Base-by-base conservation (phyloP, 169 alveolate genomes). In the Ichthyophthirius multifiliis region DNA sequence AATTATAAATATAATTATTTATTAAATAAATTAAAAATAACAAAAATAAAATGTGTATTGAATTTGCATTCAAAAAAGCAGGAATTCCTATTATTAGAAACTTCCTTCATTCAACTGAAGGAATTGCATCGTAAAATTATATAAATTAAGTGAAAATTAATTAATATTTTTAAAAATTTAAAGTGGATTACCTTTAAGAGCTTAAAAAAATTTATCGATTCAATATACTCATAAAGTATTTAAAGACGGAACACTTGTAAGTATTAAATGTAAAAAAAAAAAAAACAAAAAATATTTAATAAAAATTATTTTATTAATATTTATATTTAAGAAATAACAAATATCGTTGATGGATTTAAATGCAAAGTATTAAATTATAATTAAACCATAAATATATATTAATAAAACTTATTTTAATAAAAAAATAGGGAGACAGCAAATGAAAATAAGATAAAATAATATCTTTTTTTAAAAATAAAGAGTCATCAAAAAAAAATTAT, bases 51-150 rank as follows among this genome's bases (percentile, higher is more conserved):
- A 81, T 81, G 86, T 81, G 86, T 37, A 48, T 81, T 48, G 82
- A 81, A 48, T 81, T 48, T 16, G 86, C 86, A 27, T 81, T 81
- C 75, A 81, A 81, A 65, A 81, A 71, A 74, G 86, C 80, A 39
- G 86, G 86, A 47, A 81, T 81, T 30, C 65, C 86, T 34, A 65
- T 81, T 20, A 47, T 81, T 43, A 81, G 86, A 73, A 71, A 67
- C 44, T 81, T 81, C 80, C 65, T 81, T 27, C 86, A 81, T 74
- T 67, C 75, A 23, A 67, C 82, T 27, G 86, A 81, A 81, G 86
- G 86, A 30, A 82, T 81, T 31, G 30, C 39, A 23, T 71, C 41
- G 84, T 78, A 62, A 41, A 39, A 55, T 9, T 41, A 41, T 9
- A 41, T 9, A 9, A 41, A 41, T 41, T 9, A 41, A 41, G 13